phyloP scores from a whole-genome alignment of 2,329 filamentous ascomycete species.

The Albifimbria verrucaria region DNA sequence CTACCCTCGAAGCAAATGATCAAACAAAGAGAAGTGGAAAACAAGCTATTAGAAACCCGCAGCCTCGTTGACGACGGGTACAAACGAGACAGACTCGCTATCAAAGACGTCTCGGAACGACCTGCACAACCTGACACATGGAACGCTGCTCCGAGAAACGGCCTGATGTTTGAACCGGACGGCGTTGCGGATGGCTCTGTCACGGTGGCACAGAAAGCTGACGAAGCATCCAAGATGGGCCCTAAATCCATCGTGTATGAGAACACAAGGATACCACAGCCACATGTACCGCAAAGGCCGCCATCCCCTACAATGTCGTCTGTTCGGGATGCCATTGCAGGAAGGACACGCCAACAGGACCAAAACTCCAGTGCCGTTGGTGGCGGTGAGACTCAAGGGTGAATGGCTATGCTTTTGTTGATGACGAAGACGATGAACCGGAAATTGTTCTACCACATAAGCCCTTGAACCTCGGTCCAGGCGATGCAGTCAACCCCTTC shows the following conservation, averaged over 20 bases:
- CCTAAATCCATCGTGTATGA: slow-evolving; percentile 76
- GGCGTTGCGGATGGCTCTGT: slow-evolving; percentile 55
- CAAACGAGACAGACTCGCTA: slow-evolving; percentile 55
- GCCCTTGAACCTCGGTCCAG: slow-evolving; percentile 55
- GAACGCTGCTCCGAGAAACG: slow-evolving; percentile 72
- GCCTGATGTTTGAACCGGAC: slow-evolving; percentile 80
- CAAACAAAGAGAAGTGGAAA: slow-evolving; percentile 60
- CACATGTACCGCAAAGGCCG: slow-evolving; percentile 45
- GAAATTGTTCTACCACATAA: slow-evolving; percentile 23
- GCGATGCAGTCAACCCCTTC: slow-evolving; percentile 73
- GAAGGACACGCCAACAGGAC: slow-evolving; percentile 59
- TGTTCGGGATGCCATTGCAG: slow-evolving; percentile 78
- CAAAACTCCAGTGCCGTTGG: slow-evolving; percentile 54
- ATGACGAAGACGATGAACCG: slow-evolving; percentile 63
- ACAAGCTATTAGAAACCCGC: slow-evolving; percentile 43
- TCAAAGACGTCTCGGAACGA: slow-evolving; percentile 65
- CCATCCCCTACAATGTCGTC: slow-evolving; percentile 81
- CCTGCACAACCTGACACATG: slow-evolving; percentile 76
- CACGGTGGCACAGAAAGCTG: slow-evolving; percentile 66
- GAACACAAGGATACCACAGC: slow-evolving; percentile 73
- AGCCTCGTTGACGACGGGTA: slow-evolving; percentile 55
- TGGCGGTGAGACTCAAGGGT: slow-evolving; percentile 79
- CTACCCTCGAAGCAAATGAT: slow-evolving; percentile 77
- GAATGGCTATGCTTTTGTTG: slow-evolving; percentile 92
- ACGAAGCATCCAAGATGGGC: slow-evolving; percentile 67